Evolutionary conservation across 2,329 filamentous ascomycete species (phyloP), one percentile per base, ranked within the genome.

Genomic region (Peltaster fructicola): DNA sequence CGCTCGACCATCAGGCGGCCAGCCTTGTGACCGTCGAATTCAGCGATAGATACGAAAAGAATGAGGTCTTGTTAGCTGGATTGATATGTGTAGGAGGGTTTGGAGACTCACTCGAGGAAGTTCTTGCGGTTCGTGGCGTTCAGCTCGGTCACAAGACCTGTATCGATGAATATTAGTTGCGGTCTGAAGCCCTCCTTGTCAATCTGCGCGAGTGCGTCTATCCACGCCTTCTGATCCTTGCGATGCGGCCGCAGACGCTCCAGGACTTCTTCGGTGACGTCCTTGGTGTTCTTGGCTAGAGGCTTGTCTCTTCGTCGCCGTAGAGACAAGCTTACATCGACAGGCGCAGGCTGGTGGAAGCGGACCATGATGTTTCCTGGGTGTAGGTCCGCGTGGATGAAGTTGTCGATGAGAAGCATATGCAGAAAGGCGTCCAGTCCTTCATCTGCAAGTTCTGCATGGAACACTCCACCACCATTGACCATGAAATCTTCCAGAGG

Each of bases 321-420:
- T 8, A 26, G 22, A 1, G 29, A 22, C 20, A 37, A 23, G 17
- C 35, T 30, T 1, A 90, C 56, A 23, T 75, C 68, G 0, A 85
- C 66, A 32, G 73, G 65, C 8, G 72, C 69, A 0, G 84, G 72
- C 42, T 85, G 73, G 53, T 95, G 93, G 57, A 98, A 98, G 34
- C 90, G 81, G 22, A 98, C 85, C 84, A 98, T 95, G 53, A 98
- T 95, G 49, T 98, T 98, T 14, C 88, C 88, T 0, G 88, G 88
- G 47, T 98, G 88, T 15, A 98, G 57, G 47, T 98, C 88, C 4
- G 88, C 85, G 45, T 98, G 88, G 14, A 93, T 74, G 49, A 98
- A 98, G 49, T 98, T 98, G 51, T 98, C 88, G 18, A 98, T 74
- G 8, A 98, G 63, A 9, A 98, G 59, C 88, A 98, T 98, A 42